Evolutionary conservation across 1,284 basidiomycete species (phyloP).

Genomic region (Wallemia mellicola): DNA sequence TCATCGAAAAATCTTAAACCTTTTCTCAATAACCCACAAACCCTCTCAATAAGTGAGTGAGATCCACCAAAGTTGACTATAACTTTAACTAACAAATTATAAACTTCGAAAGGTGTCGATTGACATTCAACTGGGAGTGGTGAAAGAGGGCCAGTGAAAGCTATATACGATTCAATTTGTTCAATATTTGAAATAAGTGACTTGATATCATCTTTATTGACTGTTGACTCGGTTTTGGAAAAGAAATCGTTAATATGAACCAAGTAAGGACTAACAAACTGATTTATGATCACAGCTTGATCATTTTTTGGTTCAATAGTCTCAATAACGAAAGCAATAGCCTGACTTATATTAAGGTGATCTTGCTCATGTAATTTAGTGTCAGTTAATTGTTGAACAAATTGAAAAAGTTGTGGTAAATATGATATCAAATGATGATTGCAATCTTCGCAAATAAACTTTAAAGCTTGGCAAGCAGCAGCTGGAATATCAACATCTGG

Average conservation of each 20-base stretch:
- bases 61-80: background rate
- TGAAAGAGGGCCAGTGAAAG: background rate
- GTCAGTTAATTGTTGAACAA: background rate
- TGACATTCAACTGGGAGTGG: background rate
- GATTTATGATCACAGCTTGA: background rate
- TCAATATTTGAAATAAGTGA: background rate
- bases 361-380: slow-evolving; percentile 45
- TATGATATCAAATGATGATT: slow-evolving; percentile 69
- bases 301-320: background rate
- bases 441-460: slow-evolving; percentile 92
- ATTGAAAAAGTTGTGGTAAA: slow-evolving; percentile 53
- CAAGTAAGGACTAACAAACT: background rate
- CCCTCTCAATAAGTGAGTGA: background rate
- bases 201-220: background rate
- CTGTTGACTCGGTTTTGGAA: background rate
- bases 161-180: background rate
- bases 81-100: background rate
- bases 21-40: background rate
- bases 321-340: slow-evolving; percentile 65
- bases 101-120: background rate
- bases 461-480: slow-evolving; percentile 83
- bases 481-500: slow-evolving; percentile 40
- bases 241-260: background rate
- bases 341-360: slow-evolving; percentile 69
- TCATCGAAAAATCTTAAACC: background rate